A percentile compares a stretch with the other conserved stretches of the same genome.
Evolutionary conservation across 129 eudicot genomes (phyloP).

Genomic region (Pulicaria dysenterica): DNA sequence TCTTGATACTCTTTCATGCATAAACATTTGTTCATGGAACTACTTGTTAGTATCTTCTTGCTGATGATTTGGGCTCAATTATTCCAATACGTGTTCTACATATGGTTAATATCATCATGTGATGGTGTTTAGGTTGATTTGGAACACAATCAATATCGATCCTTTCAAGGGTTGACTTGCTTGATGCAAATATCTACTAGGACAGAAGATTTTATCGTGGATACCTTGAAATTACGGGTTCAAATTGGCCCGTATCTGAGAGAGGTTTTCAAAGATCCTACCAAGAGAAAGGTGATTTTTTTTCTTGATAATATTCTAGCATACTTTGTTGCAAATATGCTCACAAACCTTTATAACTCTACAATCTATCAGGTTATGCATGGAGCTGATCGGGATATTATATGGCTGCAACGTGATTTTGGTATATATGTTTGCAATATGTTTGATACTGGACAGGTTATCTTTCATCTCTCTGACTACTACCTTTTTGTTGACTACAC

Average conservation of each 20-base stretch:
- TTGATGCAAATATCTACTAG: constrained; percentile 98
- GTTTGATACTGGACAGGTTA: constrained; percentile 98
- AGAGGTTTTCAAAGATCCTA: constrained; percentile 83
- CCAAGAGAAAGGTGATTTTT: constrained; percentile 70
- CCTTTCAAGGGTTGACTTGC: constrained; percentile 99
- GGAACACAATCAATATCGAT: constrained; percentile 95
- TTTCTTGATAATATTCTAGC: constrained; percentile 5
- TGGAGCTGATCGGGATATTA: constrained; percentile 94
- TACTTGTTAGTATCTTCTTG: not conserved
- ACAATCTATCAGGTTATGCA: constrained; percentile 71
- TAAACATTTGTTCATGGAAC: not conserved
- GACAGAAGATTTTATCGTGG: constrained; percentile 87
- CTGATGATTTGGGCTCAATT: not conserved
- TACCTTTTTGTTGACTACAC: constrained; percentile 1
- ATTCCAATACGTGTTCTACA: not conserved
- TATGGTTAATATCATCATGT: constrained; percentile 21
- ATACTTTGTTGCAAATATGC: too few species aligned
- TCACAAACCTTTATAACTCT: not conserved
- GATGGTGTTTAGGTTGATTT: constrained; percentile 73
- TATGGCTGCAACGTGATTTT: constrained; percentile 93
- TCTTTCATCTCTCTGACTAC: not conserved
- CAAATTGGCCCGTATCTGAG: constrained; percentile 88
- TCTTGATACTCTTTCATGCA: not conserved
- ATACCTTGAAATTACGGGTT: constrained; percentile 79
- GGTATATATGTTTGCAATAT: constrained; percentile 73